Conservation (phyloP, 768 basidiomycete genomes). For the Dacryopinax primogenitus region DNA sequence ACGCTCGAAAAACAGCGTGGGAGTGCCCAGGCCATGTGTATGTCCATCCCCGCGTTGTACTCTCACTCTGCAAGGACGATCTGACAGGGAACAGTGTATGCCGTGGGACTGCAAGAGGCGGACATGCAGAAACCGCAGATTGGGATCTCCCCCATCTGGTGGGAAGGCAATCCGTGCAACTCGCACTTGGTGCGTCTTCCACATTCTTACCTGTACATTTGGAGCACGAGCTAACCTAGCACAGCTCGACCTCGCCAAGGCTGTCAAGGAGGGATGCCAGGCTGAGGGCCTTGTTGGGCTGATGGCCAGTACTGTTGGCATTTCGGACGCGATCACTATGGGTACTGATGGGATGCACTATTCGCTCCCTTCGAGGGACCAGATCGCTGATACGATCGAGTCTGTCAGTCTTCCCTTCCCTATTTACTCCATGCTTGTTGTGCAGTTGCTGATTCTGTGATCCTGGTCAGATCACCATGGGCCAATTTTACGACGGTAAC, state of each 20-base stretch:
- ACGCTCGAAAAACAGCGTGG: slow-evolving; percentile 39
- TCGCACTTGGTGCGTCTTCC: slow-evolving; percentile 50
- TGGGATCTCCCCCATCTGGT: slow-evolving; percentile 82
- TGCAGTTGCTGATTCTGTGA: slow-evolving; percentile 48
- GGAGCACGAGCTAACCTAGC: neutral
- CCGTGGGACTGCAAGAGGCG: slow-evolving; percentile 57
- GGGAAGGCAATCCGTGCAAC: slow-evolving; percentile 93
- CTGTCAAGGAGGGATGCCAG: slow-evolving; percentile 70
- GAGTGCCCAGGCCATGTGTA: slow-evolving; percentile 78
- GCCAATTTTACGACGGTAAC: slow-evolving; percentile 76
- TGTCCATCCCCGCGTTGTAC: slow-evolving; percentile 22
- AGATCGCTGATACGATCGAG: slow-evolving; percentile 85
- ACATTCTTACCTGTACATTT: slow-evolving; percentile 10
- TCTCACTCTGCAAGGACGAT: neutral
- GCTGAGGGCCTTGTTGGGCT: slow-evolving; percentile 70
- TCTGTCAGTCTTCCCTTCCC: slow-evolving; percentile 35
- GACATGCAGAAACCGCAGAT: slow-evolving; percentile 84
- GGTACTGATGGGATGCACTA: slow-evolving; percentile 59
- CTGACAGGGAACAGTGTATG: slow-evolving; percentile 44
- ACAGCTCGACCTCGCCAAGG: slow-evolving; percentile 64
- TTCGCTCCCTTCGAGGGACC: slow-evolving; percentile 72
- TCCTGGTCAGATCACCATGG: slow-evolving; percentile 14
- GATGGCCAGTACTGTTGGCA: slow-evolving; percentile 74
- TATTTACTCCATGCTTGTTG: neutral
- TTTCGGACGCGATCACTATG: slow-evolving; percentile 84